Percentiles rank a stretch among this genome's conserved stretches.
Evolutionary conservation across 139 green algal genomes (phyloP).

Genomic region (Chlorokybus atmophyticus): DNA sequence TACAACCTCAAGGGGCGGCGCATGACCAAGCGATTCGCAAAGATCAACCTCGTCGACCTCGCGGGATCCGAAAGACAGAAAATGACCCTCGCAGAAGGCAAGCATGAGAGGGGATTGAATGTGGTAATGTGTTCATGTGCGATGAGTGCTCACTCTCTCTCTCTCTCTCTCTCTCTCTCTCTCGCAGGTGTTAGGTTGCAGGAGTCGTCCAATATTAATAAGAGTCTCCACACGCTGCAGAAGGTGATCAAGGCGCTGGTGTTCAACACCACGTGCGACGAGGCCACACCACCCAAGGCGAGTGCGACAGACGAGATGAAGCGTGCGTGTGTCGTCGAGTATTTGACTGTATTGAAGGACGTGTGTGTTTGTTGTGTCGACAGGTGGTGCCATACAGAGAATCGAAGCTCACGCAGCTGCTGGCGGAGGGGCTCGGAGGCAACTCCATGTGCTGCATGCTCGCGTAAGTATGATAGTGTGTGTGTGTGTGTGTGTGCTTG

Average conservation of each 20-base stretch:
- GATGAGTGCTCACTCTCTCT: too few relatives aligned
- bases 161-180: too few relatives aligned
- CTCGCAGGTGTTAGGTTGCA: not conserved
- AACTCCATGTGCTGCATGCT: slow-evolving; percentile 3
- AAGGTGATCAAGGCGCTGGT: not conserved
- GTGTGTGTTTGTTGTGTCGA: not conserved
- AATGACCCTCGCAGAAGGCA: not conserved
- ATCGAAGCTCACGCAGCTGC: slow-evolving; percentile 3
- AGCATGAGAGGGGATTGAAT: too few relatives aligned
- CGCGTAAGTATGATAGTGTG: too few relatives aligned
- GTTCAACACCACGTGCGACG: not conserved
- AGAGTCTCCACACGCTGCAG: not conserved
- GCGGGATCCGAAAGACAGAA: not conserved
- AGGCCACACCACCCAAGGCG: not conserved
- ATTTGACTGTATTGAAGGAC: too few relatives aligned
- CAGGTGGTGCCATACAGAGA: not conserved
- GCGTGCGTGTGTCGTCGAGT: not conserved
- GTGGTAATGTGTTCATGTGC: too few relatives aligned
- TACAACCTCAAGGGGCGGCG: not conserved
- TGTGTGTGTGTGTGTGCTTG: too few relatives aligned
- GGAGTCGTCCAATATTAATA: not conserved
- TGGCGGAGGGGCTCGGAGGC: not conserved
- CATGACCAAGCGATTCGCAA: not conserved
- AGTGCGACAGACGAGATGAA: not conserved
- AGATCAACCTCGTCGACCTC: not conserved